Percentiles rank a stretch among this genome's conserved stretches.
phyloP scores from a whole-genome alignment of 2,329 filamentous ascomycete genomes.

The Xylariaceae sp. region DNA sequence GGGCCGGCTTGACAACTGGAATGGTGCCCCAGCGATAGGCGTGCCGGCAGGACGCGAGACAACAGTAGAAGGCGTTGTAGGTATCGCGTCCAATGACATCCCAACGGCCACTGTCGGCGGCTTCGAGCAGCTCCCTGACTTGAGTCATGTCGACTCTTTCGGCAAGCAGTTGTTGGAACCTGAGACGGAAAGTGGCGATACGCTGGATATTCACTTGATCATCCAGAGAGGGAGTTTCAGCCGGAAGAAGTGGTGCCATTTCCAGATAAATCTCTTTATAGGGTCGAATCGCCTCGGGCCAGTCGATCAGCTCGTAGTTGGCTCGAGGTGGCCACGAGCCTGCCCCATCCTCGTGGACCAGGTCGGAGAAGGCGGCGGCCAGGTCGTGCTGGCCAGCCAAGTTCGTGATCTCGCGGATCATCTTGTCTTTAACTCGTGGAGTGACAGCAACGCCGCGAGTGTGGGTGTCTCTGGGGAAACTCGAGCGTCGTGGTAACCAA shows the following conservation, averaged over 20 bases:
- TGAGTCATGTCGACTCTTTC: constrained; percentile 16
- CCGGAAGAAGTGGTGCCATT: constrained; percentile 3
- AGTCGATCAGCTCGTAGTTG: constrained; percentile 2
- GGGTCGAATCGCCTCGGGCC: constrained; percentile 1
- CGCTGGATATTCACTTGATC: background rate
- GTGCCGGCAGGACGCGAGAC: constrained; percentile 24
- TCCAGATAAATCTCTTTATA: constrained; percentile 5
- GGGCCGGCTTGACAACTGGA: constrained; percentile 26
- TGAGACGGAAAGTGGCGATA: background rate
- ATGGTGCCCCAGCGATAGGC: constrained; percentile 29
- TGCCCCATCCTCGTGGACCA: constrained; percentile 4
- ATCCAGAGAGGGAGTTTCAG: background rate
- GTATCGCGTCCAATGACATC: constrained; percentile 19
- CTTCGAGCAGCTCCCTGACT: constrained; percentile 14
- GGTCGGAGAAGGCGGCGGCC: background rate
- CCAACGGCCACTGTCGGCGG: constrained; percentile 18
- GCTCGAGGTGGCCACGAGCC: constrained; percentile 5
- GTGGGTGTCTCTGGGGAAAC: too few species aligned
- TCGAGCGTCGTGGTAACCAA: too few species aligned
- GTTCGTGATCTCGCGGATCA: background rate
- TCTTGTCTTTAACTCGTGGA: background rate
- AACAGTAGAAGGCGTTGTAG: constrained; percentile 28
- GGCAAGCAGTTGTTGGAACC: constrained; percentile 8
- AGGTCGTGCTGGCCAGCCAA: constrained; percentile 13
- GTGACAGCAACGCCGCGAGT: too few species aligned